Conservation (phyloP, 1,139 yeast genomes). For the Candida mesenterica region DNA sequence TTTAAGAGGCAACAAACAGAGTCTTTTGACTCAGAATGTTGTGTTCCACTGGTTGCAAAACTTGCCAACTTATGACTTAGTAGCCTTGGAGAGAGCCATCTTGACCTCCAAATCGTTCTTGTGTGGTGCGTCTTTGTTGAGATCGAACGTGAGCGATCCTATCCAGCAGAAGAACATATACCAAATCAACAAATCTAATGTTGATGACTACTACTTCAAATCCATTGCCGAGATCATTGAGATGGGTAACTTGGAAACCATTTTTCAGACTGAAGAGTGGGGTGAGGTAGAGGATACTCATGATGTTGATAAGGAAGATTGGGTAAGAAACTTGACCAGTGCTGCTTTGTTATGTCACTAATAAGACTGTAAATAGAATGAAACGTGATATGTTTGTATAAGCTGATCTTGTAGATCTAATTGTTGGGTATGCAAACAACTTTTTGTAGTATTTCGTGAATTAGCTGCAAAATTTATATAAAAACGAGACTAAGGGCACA, state of each 20-base stretch:
- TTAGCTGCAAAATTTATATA: too few relatives aligned
- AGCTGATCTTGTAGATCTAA: too few relatives aligned
- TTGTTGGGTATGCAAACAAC: too few relatives aligned
- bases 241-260: conserved; percentile 78
- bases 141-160: conserved; percentile 35
- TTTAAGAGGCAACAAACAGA: conserved; percentile 74
- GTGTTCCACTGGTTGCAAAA: conserved; percentile 65
- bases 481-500: too few relatives aligned
- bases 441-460: too few relatives aligned
- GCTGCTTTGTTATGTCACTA: conserved; percentile 59
- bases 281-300: conserved; percentile 99
- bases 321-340: conserved; percentile 76
- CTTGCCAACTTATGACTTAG: conserved; percentile 72
- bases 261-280: conserved; percentile 86
- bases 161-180: conserved; percentile 23
- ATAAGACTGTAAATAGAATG: conserved; percentile 1
- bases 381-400: too few relatives aligned
- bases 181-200: conserved; percentile 33
- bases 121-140: conserved; percentile 56
- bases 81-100: conserved; percentile 86
- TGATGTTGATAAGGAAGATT: conserved; percentile 89
- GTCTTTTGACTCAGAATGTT: conserved; percentile 55
- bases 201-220: conserved; percentile 29
- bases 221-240: conserved; percentile 71
- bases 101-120: conserved; percentile 83